Conservation (phyloP, 1,139 yeast species). For the Hansenula sp. region DNA sequence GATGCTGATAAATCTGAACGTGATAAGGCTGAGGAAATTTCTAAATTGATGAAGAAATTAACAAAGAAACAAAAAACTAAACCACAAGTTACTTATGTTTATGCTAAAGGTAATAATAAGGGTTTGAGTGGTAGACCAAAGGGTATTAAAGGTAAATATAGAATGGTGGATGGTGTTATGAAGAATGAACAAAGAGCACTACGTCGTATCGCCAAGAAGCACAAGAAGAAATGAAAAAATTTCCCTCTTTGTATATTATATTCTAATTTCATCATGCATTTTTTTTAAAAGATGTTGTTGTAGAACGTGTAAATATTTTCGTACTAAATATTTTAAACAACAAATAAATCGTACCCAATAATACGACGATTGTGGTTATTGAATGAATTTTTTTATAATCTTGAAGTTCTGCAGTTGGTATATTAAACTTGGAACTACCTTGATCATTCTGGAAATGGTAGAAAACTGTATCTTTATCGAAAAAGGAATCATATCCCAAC, state of each 20-base stretch:
- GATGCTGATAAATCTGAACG: conserved; percentile 83
- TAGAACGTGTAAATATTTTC: background rate
- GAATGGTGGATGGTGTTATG: conserved; percentile 98
- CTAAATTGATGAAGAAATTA: conserved; percentile 77
- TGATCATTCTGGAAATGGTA: conserved; percentile 23
- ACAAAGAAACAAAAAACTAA: conserved; percentile 71
- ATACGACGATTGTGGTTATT: conserved; percentile 26
- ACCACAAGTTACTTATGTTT: conserved; percentile 85
- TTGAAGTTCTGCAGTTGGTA: conserved; percentile 32
- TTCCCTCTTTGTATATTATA: conserved; percentile 2
- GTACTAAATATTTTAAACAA: conserved; percentile 23
- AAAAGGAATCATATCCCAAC: conserved; percentile 39
- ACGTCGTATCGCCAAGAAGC: conserved; percentile 83
- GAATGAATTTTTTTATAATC: conserved; percentile 26
- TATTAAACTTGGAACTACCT: conserved; percentile 18
- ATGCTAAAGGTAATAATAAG: conserved; percentile 81
- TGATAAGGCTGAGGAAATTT: conserved; percentile 92
- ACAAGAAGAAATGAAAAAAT: conserved; percentile 40
- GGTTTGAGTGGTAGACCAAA: conserved; percentile 94
- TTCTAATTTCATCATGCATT: conserved; percentile 1
- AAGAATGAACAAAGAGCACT: conserved; percentile 96
- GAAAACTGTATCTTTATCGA: conserved; percentile 40
- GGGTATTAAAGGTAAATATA: conserved; percentile 95
- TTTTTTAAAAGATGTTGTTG: background rate
- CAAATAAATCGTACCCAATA: conserved; percentile 29